These are phyloP conservation scores for Yamadazyma sp. DNA, from an alignment of 805 yeast species.

Conservation along the genomic window DNA sequence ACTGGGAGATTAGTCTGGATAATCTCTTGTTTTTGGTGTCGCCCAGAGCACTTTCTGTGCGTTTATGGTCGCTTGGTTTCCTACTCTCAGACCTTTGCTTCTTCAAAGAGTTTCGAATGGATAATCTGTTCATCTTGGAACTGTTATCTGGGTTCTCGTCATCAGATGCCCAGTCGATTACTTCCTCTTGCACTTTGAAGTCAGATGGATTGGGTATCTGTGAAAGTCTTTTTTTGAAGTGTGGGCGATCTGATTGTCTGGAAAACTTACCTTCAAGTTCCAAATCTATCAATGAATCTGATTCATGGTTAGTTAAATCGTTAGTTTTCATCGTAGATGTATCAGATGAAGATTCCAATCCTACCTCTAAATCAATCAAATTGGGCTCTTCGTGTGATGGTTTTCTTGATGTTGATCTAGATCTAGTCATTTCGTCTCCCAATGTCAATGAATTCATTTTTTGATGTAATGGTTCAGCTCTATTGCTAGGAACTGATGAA, in stretches of 20 bases:
- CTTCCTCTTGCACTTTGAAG: conserved; percentile 39
- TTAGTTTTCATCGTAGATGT: conserved; percentile 2
- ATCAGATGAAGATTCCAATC: conserved; percentile 12
- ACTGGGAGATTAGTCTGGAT: conserved; percentile 10
- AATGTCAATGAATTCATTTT: neutral
- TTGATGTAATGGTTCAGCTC: neutral
- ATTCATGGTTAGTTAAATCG: conserved; percentile 3
- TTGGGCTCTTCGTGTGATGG: conserved; percentile 20
- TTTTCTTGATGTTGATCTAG: conserved; percentile 3
- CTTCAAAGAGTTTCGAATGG: conserved; percentile 38
- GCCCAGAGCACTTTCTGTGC: conserved; percentile 3
- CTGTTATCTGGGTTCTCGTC: conserved; percentile 38
- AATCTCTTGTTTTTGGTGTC: conserved; percentile 13
- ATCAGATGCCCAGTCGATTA: conserved; percentile 45
- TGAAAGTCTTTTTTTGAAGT: conserved; percentile 31
- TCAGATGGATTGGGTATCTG: conserved; percentile 26
- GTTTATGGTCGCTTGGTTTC: conserved; percentile 25
- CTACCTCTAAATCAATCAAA: conserved; percentile 35
- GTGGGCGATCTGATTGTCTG: conserved; percentile 16
- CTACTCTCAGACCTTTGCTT: conserved; percentile 22
- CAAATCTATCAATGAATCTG: conserved; percentile 24
- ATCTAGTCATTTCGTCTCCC: neutral
- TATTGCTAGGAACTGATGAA: neutral
- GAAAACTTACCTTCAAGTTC: conserved; percentile 19
- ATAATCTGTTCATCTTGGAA: conserved; percentile 36